Evolutionary conservation across 768 basidiomycete species (phyloP).

Genomic region (Phylloporus scabripes): DNA sequence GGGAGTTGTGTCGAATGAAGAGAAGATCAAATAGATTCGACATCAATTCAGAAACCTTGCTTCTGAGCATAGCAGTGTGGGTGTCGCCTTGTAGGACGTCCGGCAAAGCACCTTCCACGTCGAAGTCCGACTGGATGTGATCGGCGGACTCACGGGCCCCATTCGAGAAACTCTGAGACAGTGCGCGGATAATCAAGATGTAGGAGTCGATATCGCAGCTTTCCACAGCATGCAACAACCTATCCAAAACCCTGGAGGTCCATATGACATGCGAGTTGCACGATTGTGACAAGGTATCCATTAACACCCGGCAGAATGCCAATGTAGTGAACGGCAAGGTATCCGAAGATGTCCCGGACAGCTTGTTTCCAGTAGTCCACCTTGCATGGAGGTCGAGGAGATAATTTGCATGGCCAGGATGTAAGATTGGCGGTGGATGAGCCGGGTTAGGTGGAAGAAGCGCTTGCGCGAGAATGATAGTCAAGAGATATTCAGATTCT

Average conservation of each 20-base stretch:
- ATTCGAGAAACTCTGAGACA: conserved; percentile 22
- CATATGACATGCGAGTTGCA: conserved; percentile 36
- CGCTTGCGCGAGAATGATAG: conserved; percentile 36
- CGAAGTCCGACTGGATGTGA: not conserved
- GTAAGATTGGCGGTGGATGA: conserved; percentile 32
- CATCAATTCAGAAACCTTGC: conserved; percentile 20
- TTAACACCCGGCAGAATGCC: conserved; percentile 22
- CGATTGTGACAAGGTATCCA: conserved; percentile 13
- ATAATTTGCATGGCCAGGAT: conserved; percentile 43
- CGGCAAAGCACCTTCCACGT: not conserved
- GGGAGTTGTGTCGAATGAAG: conserved; percentile 2
- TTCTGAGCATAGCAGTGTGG: conserved; percentile 7
- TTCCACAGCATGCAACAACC: conserved; percentile 31
- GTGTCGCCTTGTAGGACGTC: not conserved
- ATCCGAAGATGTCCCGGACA: not conserved
- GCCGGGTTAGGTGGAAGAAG: conserved; percentile 24
- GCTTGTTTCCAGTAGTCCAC: conserved; percentile 30
- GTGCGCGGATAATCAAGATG: conserved; percentile 25
- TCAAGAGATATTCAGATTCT: conserved; percentile 42
- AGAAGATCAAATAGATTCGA: conserved; percentile 21
- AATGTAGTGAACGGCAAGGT: conserved; percentile 23
- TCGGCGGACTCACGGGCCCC: not conserved
- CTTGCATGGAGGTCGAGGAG: conserved; percentile 40
- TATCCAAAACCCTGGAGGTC: conserved; percentile 39
- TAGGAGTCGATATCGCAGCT: conserved; percentile 30